phyloP scores from a whole-genome alignment of 805 yeast species.

The Vanderwaltozyma verrucispora region DNA sequence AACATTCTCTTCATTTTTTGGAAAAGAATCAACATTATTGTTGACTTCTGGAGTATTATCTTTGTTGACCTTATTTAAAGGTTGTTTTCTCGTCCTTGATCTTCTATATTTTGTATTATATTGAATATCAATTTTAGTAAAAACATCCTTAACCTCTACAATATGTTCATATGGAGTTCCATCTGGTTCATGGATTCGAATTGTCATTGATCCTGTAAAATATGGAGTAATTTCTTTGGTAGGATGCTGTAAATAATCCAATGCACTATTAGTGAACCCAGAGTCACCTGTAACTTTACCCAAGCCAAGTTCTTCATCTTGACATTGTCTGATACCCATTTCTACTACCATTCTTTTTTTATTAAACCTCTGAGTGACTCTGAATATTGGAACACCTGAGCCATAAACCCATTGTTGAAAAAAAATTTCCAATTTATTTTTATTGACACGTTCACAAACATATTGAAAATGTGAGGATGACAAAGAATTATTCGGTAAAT shows the following conservation, averaged over 20 bases:
- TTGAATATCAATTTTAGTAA: slow-evolving; percentile 84
- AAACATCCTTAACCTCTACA: slow-evolving; percentile 76
- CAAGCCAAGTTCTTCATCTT: slow-evolving; percentile 44
- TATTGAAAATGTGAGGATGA: slow-evolving; percentile 81
- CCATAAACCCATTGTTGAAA: slow-evolving; percentile 92
- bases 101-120: slow-evolving; percentile 90
- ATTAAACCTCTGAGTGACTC: slow-evolving; percentile 86
- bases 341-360: slow-evolving; percentile 90
- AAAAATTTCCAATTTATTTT: slow-evolving; percentile 68
- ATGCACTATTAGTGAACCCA: slow-evolving; percentile 23
- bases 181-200: slow-evolving; percentile 94
- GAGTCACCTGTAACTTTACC: slow-evolving; percentile 18
- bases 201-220: slow-evolving; percentile 92
- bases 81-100: slow-evolving; percentile 45
- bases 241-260: slow-evolving; percentile 16
- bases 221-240: slow-evolving; percentile 26
- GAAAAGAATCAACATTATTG: not conserved
- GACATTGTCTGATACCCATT: slow-evolving; percentile 88
- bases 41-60: slow-evolving; percentile 15
- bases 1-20: not conserved
- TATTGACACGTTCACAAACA: slow-evolving; percentile 91
- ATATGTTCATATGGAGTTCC: slow-evolving; percentile 98
- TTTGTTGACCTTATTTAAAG: slow-evolving; percentile 5
- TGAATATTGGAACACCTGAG: slow-evolving; percentile 78
- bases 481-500: slow-evolving; percentile 63